Evolutionary conservation across 2,329 filamentous ascomycete genomes (phyloP), one percentile per base, ranked within the genome.

Genomic region (Amesomyces nigricolor): DNA sequence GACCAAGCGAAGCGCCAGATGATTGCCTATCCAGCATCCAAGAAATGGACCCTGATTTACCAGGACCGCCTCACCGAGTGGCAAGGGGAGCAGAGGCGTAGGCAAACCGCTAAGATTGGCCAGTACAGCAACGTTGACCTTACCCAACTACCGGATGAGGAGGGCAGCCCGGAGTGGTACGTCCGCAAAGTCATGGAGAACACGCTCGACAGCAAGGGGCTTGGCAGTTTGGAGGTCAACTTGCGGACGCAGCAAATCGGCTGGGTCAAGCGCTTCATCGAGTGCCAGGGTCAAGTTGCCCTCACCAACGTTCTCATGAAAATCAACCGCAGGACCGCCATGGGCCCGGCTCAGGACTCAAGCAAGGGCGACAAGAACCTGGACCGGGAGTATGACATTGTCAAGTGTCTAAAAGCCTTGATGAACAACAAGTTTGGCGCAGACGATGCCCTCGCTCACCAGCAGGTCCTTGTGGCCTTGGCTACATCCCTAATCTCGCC

Each of bases 341-440:
- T 84, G 54, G 89, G 89, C 5, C 88, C 88, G 2, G 81, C 82
- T 22, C 81, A 83, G 5, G 76, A 81, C 42, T 75, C 76, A 52
- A 72, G 77, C 35, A 82, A 71, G 67, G 75, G 69, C 56, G 90
- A 95, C 64, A 90, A 88, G 70, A 89, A 92, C 67, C 78, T 94
- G 48, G 91, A 96, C 67, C 84, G 88, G 63, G 91, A 96, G 73
- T 97, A 97, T 69, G 94, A 97, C 68, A 96, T 99, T 60, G 84
- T 96, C 68, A 99, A 99, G 74, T 97, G 94, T 74, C 74, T 99
- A 56, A 97, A 97, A 76, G 91, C 91, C 32, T 74, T 97, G 56
- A 95, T 97, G 88, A 99, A 99, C 82, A 99, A 96, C 81, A 96
- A 96, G 70, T 97, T 95, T 70, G 94, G 94, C 59, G 94, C 94